Evolutionary conservation across 2,329 filamentous ascomycete species (phyloP), one percentile per base, ranked within the genome.

Genomic region (Apiospora saccharicola): DNA sequence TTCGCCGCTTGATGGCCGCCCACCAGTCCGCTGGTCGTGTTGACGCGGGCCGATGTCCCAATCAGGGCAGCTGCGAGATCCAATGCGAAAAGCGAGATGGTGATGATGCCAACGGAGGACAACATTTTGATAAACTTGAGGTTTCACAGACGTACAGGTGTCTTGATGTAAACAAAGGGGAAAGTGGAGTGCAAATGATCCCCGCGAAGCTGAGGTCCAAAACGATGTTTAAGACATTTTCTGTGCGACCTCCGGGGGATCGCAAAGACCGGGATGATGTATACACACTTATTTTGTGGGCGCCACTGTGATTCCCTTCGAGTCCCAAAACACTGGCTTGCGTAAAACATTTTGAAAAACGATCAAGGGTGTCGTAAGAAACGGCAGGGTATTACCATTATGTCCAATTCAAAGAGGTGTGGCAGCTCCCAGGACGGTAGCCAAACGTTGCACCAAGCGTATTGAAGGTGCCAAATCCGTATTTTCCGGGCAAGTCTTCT

Each of bases 21-120:
- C 34, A 73, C 57, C 46, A 70, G 44, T 3, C 72, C 72, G 47
- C 67, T 71, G 46, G 72, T 71, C n/a, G 72, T 73, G 13, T 70
- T 44, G 19, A 73, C 67, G n/a, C 30, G 68, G 22, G 13, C 30
- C 14, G 68, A 49, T 2, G 67, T 34, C 6, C 22, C 67, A n/a
- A 34, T 24, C 43, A 16, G 14, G 14, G 13, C 47, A 43, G n/a
- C 34, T 24, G 67, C 67, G 43, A 68, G 26, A 44, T 8, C 24
- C 43, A 3, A 22, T 34, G 67, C 43, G 26, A 49, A 24, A 34
- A 68, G 43, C 6, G 43, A 47, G 7, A 41, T 5, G 24, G 44
- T 13, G 8, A 68, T 7, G 6, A 47, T 14, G 2, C 8, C 7
- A 14, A 34, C 13, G 43, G 2, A 49, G 1, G 5, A n/a, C 7